Base-by-base conservation (phyloP, 306 rosid species). In the Styphnolobium japonicum region DNA sequence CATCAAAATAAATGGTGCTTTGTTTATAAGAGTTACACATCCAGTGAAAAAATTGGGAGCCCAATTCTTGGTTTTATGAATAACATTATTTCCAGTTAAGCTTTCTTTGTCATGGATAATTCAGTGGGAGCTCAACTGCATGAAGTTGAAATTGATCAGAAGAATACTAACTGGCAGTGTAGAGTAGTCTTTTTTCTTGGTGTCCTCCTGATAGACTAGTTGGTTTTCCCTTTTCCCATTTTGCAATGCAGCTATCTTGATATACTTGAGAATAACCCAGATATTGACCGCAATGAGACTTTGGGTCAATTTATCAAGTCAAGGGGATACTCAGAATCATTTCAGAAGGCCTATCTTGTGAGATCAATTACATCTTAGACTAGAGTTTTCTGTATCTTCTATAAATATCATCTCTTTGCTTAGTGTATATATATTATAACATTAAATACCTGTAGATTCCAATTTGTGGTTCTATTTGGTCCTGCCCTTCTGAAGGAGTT, bases 401-500 rank as follows among this genome's bases (percentile, higher is more conserved):
- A 2, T 65, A 45, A 14, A 18, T 34, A 37, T 64, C 16, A 7
- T 31, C 31, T 33, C 10, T 64, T 31, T 71, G 10, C 9, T 68
- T 16, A 53, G 64, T 83, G 27, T 25, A 25, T n/a, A n/a, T n/a
- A n/a, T 56, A 55, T 40, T 65, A 53, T 37, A 62, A 70, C 71
- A 51, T 29, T 15, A 19, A 52, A 40, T 66, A 51, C n/a, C 2
- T 86, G 12, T 46, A 92, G 97, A 74, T 88, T 84, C 98, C 98
- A 42, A 71, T 94, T 37, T 94, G 98, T 71, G 93, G 94, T 65
- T 94, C 98, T 52, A 89, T 92, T 71, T 94, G 98, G 98, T 94
- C 94, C 10, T 90, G 97, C 71, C 79, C 94, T 46, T 69, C 93
- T 49, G 92, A 92, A 72, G 90, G 93, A 51, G 97, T 94, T 70